Evolutionary conservation across 768 basidiomycete genomes (phyloP).

Genomic region (Amanita polypyramis): DNA sequence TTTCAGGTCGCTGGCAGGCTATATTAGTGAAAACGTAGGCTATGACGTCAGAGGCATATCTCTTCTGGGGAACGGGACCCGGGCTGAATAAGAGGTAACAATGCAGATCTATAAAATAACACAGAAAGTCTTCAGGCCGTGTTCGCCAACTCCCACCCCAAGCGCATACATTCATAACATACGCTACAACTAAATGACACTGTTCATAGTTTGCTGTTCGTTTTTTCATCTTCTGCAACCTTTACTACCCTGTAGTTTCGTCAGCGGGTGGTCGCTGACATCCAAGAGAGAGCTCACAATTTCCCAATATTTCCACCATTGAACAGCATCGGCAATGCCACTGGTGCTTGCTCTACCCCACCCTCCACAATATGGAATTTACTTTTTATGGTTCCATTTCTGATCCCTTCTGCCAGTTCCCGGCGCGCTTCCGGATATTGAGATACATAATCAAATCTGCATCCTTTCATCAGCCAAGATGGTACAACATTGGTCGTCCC

Average conservation of each 20-base stretch:
- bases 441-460: slow-evolving; percentile 63
- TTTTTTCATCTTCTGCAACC: slow-evolving; percentile 30
- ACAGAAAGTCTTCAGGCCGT: no score
- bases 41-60: no score
- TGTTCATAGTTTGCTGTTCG: slow-evolving; percentile 22
- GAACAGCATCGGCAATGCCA: slow-evolving; percentile 61
- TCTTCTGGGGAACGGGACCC: no score
- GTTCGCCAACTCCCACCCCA: no score
- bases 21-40: no score
- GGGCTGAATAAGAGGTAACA: no score
- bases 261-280: background rate
- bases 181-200: background rate
- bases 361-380: slow-evolving; percentile 73
- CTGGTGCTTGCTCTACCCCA: slow-evolving; percentile 61
- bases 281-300: slow-evolving; percentile 28
- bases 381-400: slow-evolving; percentile 63
- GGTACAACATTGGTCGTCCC: background rate
- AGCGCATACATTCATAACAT: no score
- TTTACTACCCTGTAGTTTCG: slow-evolving; percentile 39
- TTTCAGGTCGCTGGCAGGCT: no score
- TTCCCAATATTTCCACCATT: slow-evolving; percentile 75
- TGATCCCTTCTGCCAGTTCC: slow-evolving; percentile 47
- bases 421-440: slow-evolving; percentile 48
- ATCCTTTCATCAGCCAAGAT: background rate
- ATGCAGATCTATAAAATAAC: no score